Conservation (phyloP, 1,284 basidiomycete genomes). For the Melampsora larici-populina region DNA sequence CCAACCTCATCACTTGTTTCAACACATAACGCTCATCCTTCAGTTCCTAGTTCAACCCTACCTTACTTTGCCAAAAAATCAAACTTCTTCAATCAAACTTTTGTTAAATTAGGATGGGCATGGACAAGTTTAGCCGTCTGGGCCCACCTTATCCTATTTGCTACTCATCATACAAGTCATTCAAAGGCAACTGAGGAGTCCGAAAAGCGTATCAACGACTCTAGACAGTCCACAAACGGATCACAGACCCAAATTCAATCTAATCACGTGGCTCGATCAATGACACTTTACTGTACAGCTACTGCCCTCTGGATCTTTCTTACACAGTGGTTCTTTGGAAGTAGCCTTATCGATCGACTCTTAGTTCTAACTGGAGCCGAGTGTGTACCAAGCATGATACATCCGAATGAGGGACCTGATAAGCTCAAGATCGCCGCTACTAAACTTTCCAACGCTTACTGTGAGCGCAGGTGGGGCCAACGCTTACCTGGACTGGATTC, state of each 20-base stretch:
- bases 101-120: conserved; percentile 53
- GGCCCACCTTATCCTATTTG: conserved; percentile 41
- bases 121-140: conserved; percentile 51
- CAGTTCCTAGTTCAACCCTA: not conserved
- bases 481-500: conserved; percentile 5
- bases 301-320: conserved; percentile 45
- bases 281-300: conserved; percentile 2
- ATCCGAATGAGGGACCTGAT: not conserved
- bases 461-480: conserved; percentile 24
- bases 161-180: conserved; percentile 27
- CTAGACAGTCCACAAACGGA: not conserved
- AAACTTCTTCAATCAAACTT: conserved; percentile 51
- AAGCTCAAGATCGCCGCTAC: not conserved
- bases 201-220: not conserved
- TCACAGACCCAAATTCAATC: not conserved
- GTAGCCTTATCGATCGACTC: conserved; percentile 50
- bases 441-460: conserved; percentile 15
- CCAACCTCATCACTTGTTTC: conserved; percentile 15
- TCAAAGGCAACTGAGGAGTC: not conserved
- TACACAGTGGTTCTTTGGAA: conserved; percentile 53
- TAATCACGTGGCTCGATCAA: not conserved
- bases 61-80: conserved; percentile 48
- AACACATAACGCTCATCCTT: not conserved
- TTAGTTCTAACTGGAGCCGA: conserved; percentile 49
- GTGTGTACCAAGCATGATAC: conserved; percentile 46